A percentile compares a stretch with the other conserved stretches of the same genome.
phyloP scores from a whole-genome alignment of 495 filamentous ascomycete genomes.

The Entonaema liquescens region DNA sequence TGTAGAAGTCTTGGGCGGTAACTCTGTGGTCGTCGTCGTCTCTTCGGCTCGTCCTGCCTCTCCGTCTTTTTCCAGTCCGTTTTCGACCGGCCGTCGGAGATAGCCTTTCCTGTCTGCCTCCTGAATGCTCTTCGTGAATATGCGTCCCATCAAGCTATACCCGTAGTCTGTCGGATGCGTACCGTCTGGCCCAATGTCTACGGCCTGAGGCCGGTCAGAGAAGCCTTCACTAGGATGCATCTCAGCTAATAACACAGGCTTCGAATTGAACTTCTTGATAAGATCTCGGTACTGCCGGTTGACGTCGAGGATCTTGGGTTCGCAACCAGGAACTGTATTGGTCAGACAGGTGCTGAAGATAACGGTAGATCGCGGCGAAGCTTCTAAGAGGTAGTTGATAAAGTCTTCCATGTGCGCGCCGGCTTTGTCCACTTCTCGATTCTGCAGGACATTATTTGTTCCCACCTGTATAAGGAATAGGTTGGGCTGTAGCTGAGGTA shows the following conservation, averaged over 20 bases:
- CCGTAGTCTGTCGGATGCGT: slow-evolving; percentile 55
- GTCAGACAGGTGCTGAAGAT: slow-evolving; percentile 44
- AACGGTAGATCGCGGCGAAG: slow-evolving; percentile 41
- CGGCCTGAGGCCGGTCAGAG: slow-evolving; percentile 25
- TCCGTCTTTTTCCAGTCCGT: slow-evolving; percentile 44
- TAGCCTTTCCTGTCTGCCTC: slow-evolving; percentile 48
- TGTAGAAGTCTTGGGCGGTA: slow-evolving; percentile 17
- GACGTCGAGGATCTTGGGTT: slow-evolving; percentile 47
- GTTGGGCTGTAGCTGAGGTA: slow-evolving; percentile 49
- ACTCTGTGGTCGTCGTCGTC: slow-evolving; percentile 22
- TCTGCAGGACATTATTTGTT: slow-evolving; percentile 51
- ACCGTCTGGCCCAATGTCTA: slow-evolving; percentile 43
- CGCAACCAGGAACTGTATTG: slow-evolving; percentile 48
- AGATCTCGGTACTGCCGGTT: slow-evolving; percentile 47
- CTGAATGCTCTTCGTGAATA: slow-evolving; percentile 49
- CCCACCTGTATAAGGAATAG: slow-evolving; percentile 52
- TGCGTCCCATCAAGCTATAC: slow-evolving; percentile 56
- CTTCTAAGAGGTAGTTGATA: slow-evolving; percentile 40
- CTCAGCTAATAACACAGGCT: slow-evolving; percentile 43
- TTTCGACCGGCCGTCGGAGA: slow-evolving; percentile 46
- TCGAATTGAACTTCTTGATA: slow-evolving; percentile 38
- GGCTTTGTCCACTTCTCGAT: slow-evolving; percentile 39
- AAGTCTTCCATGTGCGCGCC: slow-evolving; percentile 45
- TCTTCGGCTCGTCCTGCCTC: slow-evolving; percentile 30
- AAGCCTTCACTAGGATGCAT: slow-evolving; percentile 44